Percentiles rank a stretch among this genome's conserved stretches.
These are phyloP conservation scores for Torrubiella hemipterigena DNA, from an alignment of 2,329 filamentous ascomycete species.

Conservation along the genomic window DNA sequence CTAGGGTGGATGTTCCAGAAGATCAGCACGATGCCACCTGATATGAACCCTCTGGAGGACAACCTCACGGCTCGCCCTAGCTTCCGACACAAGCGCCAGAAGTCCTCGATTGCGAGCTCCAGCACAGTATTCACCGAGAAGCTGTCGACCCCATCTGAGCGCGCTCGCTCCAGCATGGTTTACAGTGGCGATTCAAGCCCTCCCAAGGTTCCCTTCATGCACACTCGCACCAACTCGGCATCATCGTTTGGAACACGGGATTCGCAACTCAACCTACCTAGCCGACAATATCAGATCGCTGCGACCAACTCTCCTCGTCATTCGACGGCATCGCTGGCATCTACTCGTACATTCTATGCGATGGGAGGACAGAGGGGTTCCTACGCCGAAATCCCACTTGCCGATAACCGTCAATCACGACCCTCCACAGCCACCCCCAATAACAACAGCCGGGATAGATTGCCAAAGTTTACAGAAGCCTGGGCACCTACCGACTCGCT, in stretches of 20 bases:
- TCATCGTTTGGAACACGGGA: conserved; percentile 41
- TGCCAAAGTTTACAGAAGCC: conserved; percentile 38
- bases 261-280: conserved; percentile 42
- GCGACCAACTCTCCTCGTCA: conserved; percentile 30
- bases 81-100: conserved; percentile 66
- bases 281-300: conserved; percentile 40
- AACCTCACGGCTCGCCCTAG: conserved; percentile 61
- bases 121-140: conserved; percentile 47
- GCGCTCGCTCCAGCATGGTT: conserved; percentile 28
- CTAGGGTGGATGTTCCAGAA: conserved; percentile 69
- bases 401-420: too few relatives aligned
- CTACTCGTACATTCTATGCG: conserved; percentile 38
- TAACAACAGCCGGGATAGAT: conserved; percentile 19
- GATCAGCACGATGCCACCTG: conserved; percentile 72
- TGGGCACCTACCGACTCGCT: conserved; percentile 44
- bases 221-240: conserved; percentile 57
- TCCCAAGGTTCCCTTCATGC: conserved; percentile 62
- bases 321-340: conserved; percentile 28
- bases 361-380: too few relatives aligned
- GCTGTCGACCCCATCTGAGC: conserved; percentile 31
- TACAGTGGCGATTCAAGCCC: conserved; percentile 35
- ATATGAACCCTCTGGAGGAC: conserved; percentile 89
- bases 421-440: conserved; percentile 10
- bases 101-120: conserved; percentile 39
- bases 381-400: conserved; percentile 37